Conservation (phyloP, 129 eudicot species). For the Artemisia tridentata region DNA sequence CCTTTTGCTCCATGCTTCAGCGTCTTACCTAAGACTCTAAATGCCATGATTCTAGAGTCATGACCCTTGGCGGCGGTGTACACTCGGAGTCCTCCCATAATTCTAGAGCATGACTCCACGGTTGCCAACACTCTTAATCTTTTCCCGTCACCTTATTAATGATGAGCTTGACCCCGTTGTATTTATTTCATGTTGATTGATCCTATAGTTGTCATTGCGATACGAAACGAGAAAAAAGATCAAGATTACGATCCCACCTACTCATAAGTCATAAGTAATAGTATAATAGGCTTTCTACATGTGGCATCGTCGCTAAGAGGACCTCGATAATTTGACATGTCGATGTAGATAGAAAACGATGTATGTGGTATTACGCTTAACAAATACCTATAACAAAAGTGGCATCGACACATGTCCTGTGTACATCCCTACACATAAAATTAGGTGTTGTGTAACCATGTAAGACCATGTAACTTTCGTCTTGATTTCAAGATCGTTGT, state of each 20-base stretch:
- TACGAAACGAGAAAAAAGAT: not conserved
- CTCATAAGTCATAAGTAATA: not conserved
- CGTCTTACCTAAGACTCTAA: too few species aligned
- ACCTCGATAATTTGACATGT: constrained; percentile 3
- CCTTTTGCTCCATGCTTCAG: too few species aligned
- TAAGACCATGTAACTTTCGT: too few species aligned
- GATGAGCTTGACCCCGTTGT: not conserved
- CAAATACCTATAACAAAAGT: not conserved
- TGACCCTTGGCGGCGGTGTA: too few species aligned
- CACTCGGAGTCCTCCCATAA: too few species aligned
- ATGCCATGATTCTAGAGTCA: too few species aligned
- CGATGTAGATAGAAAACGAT: not conserved
- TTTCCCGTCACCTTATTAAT: not conserved
- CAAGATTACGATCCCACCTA: not conserved
- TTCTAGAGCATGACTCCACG: too few species aligned
- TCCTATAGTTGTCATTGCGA: not conserved
- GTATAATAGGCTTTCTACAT: not conserved
- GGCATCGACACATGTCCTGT: constrained; percentile 1
- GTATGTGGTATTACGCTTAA: not conserved
- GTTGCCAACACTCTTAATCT: too few species aligned
- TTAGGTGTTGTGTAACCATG: too few species aligned
- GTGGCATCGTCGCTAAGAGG: not conserved
- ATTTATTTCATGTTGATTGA: constrained; percentile 6
- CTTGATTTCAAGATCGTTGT: too few species aligned
- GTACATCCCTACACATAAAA: not conserved